These are phyloP conservation scores for Heliocybe sulcata DNA, from an alignment of 1,284 basidiomycete genomes.

Conservation along the genomic window DNA sequence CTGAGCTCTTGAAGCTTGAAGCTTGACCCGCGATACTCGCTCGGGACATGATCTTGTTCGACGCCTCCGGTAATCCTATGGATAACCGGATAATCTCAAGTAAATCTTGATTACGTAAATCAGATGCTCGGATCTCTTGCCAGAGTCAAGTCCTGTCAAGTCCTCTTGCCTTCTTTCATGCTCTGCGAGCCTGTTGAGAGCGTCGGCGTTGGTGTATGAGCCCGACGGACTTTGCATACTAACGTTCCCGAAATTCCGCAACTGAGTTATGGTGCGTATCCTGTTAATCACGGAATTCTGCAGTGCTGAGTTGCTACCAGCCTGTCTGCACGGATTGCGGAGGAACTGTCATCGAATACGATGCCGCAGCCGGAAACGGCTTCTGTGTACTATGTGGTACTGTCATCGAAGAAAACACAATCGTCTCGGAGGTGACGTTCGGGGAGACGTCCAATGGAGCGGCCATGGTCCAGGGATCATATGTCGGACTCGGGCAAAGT, in stretches of 20 bases:
- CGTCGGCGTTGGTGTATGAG: background rate
- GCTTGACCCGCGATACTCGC: background rate
- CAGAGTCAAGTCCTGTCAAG: too few species aligned
- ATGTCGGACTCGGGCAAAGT: conserved; percentile 92
- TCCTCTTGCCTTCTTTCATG: too few species aligned
- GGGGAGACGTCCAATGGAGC: conserved; percentile 90
- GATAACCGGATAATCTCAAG: too few species aligned
- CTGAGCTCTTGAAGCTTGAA: too few species aligned
- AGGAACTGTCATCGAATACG: conserved; percentile 77
- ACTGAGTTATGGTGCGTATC: background rate
- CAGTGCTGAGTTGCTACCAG: conserved; percentile 17
- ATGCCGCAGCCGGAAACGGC: conserved; percentile 73
- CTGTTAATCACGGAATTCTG: background rate
- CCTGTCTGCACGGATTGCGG: conserved; percentile 63
- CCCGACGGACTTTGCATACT: background rate
- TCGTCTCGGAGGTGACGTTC: conserved; percentile 88
- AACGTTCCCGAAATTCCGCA: background rate
- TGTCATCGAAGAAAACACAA: conserved; percentile 91
- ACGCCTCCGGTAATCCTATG: background rate
- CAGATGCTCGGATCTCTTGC: too few species aligned
- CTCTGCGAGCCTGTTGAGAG: too few species aligned
- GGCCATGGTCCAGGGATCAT: conserved; percentile 93
- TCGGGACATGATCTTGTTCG: background rate
- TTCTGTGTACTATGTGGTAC: conserved; percentile 83
- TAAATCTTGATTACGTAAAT: too few species aligned